Evolutionary conservation across 495 filamentous ascomycete species (phyloP).

Genomic region (Penicillium lividum): DNA sequence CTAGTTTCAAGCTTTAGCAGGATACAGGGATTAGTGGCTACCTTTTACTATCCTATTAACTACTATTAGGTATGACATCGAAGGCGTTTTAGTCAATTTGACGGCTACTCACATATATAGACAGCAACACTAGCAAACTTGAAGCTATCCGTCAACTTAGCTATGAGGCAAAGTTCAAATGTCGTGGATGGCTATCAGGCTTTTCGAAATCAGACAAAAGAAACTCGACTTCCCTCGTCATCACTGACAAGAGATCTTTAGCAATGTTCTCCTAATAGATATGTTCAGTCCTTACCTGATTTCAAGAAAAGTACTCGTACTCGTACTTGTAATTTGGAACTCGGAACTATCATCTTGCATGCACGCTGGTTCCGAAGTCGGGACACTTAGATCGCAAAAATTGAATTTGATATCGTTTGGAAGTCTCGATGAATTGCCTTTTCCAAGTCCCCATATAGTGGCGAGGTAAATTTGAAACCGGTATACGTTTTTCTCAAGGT

Average conservation of each 20-base stretch:
- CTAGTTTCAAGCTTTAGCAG: constrained; percentile 7
- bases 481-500: constrained; percentile 1
- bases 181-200: constrained; percentile 1
- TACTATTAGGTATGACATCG: constrained; percentile 4
- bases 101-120: not conserved
- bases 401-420: constrained; percentile 4
- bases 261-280: constrained; percentile 5
- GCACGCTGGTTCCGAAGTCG: constrained; percentile 6
- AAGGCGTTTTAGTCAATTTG: constrained; percentile 2
- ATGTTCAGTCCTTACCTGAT: constrained; percentile 6
- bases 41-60: not conserved
- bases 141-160: constrained; percentile 6
- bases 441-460: constrained; percentile 6
- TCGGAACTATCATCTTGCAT: constrained; percentile 8
- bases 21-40: constrained; percentile 1
- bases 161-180: constrained; percentile 2
- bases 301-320: constrained; percentile 6
- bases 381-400: constrained; percentile 6
- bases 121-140: constrained; percentile 7
- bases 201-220: constrained; percentile 4
- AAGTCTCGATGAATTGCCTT: constrained; percentile 5
- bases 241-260: constrained; percentile 7
- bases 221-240: constrained; percentile 3
- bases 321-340: constrained; percentile 4
- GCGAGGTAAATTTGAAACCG: constrained; percentile 8